Conservation (phyloP, 1,139 yeast species). For the Yarrowia galli region DNA sequence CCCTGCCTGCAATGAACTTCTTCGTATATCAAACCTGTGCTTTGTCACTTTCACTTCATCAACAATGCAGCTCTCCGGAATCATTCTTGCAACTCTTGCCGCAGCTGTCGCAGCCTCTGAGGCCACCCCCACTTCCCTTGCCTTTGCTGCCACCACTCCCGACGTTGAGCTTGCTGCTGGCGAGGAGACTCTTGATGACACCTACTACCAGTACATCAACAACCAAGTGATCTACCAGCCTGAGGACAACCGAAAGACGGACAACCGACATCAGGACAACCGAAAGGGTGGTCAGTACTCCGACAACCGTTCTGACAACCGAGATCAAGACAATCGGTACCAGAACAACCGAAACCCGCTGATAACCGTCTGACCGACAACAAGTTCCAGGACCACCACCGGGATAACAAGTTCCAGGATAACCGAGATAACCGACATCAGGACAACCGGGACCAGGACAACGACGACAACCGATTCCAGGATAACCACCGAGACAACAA, state of each 20-base stretch:
- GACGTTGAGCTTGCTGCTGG: slow-evolving; percentile 4
- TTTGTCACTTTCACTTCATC: not conserved
- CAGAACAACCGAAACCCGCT: slow-evolving; percentile 26
- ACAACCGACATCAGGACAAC: slow-evolving; percentile 33
- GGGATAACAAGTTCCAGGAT: slow-evolving; percentile 18
- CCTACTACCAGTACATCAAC: slow-evolving; percentile 32
- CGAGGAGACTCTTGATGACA: slow-evolving; percentile 27
- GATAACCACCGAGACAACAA: slow-evolving; percentile 17
- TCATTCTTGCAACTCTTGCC: slow-evolving; percentile 19
- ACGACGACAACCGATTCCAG: slow-evolving; percentile 28
- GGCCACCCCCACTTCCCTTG: slow-evolving; percentile 25
- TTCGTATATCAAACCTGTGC: not conserved
- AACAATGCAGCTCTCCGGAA: slow-evolving; percentile 21
- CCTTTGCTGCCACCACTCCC: slow-evolving; percentile 11
- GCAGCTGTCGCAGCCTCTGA: slow-evolving; percentile 11
- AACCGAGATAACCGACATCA: slow-evolving; percentile 20
- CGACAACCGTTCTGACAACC: slow-evolving; percentile 32
- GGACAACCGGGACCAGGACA: slow-evolving; percentile 7
- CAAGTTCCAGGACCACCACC: slow-evolving; percentile 28
- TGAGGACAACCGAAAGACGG: slow-evolving; percentile 13
- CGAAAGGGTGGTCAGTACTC: slow-evolving; percentile 32
- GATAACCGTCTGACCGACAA: slow-evolving; percentile 28
- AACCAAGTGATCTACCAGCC: slow-evolving; percentile 25
- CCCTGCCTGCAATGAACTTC: not conserved
- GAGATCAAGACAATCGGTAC: slow-evolving; percentile 35